A percentile compares a stretch with the other conserved stretches of the same genome.
Conservation (phyloP, 2,329 filamentous ascomycete genomes). For the Beauveria sp. region DNA sequence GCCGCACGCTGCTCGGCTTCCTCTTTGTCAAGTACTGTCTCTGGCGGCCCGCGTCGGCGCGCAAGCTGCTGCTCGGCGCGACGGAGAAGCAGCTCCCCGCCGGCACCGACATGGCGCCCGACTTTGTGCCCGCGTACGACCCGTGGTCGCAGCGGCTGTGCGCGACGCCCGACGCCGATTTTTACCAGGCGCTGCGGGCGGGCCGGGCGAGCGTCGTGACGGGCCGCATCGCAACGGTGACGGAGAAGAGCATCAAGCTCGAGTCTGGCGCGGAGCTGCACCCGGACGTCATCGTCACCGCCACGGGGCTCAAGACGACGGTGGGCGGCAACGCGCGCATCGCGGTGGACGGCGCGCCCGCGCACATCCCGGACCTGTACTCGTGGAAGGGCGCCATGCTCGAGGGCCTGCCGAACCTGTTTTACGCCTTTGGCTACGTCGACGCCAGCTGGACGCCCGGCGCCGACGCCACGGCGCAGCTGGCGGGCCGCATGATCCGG, state of each 20-base stretch:
- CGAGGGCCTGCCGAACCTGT: slow-evolving; percentile 53
- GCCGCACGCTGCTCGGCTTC: slow-evolving; percentile 38
- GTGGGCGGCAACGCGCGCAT: slow-evolving; percentile 47
- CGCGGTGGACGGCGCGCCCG: slow-evolving; percentile 39
- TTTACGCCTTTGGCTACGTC: slow-evolving; percentile 53
- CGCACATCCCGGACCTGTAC: slow-evolving; percentile 38
- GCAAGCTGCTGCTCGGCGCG: slow-evolving; percentile 17
- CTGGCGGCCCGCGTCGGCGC: not conserved
- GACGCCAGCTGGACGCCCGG: slow-evolving; percentile 57
- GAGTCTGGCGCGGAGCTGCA: slow-evolving; percentile 36
- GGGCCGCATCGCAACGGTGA: slow-evolving; percentile 38
- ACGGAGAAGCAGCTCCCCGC: slow-evolving; percentile 38
- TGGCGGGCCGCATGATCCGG: slow-evolving; percentile 43
- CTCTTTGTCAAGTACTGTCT: slow-evolving; percentile 20
- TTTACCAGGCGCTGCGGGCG: slow-evolving; percentile 33
- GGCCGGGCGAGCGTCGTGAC: slow-evolving; percentile 36
- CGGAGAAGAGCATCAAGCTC: slow-evolving; percentile 35
- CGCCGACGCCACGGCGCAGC: slow-evolving; percentile 43
- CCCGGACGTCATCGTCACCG: slow-evolving; percentile 57
- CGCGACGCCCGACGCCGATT: slow-evolving; percentile 40
- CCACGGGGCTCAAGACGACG: slow-evolving; percentile 52
- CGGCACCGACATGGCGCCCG: slow-evolving; percentile 39
- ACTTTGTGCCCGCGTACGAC: slow-evolving; percentile 47
- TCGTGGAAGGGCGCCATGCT: slow-evolving; percentile 56
- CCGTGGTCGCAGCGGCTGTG: slow-evolving; percentile 66